A percentile compares a stretch with the other conserved stretches of the same genome.
These are phyloP conservation scores for Trichosporon sp. DNA, from an alignment of 1,284 basidiomycete genomes.

Conservation along the genomic window DNA sequence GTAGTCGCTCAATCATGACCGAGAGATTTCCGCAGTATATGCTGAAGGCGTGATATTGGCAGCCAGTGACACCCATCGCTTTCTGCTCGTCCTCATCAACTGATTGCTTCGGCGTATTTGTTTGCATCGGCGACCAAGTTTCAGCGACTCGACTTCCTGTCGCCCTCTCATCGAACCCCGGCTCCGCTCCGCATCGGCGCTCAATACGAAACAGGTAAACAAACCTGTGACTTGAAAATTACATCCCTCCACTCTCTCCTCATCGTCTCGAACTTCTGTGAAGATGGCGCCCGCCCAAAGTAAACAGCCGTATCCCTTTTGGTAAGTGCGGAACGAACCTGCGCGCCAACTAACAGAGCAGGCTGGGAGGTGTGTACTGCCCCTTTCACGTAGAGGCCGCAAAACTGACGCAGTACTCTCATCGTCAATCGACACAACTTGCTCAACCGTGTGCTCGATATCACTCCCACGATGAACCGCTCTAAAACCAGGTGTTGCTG, in stretches of 20 bases:
- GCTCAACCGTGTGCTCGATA: not conserved
- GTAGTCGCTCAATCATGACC: not conserved
- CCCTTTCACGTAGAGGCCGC: not conserved
- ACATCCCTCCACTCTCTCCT: not conserved
- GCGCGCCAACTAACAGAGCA: not conserved
- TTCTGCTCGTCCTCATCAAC: not conserved
- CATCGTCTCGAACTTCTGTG: not conserved
- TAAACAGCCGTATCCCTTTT: slow-evolving; percentile 21
- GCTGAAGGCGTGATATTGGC: not conserved
- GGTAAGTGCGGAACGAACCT: slow-evolving; percentile 6
- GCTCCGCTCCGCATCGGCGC: not conserved
- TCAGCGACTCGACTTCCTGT: not conserved
- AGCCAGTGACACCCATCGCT: not conserved
- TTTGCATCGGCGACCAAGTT: not conserved
- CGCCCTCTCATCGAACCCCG: not conserved
- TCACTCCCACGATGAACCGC: not conserved
- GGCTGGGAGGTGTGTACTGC: slow-evolving; percentile 15
- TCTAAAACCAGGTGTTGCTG: slow-evolving; percentile 51
- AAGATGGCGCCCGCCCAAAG: slow-evolving; percentile 3
- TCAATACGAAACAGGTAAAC: not conserved
- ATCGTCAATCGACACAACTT: not conserved
- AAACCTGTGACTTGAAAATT: not conserved
- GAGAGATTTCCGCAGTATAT: not conserved
- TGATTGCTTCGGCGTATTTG: not conserved
- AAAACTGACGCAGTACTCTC: slow-evolving; percentile 7